Evolutionary conservation across 2,329 filamentous ascomycete species (phyloP), one percentile per base, ranked within the genome.

Genomic region (Penicillium sp.): DNA sequence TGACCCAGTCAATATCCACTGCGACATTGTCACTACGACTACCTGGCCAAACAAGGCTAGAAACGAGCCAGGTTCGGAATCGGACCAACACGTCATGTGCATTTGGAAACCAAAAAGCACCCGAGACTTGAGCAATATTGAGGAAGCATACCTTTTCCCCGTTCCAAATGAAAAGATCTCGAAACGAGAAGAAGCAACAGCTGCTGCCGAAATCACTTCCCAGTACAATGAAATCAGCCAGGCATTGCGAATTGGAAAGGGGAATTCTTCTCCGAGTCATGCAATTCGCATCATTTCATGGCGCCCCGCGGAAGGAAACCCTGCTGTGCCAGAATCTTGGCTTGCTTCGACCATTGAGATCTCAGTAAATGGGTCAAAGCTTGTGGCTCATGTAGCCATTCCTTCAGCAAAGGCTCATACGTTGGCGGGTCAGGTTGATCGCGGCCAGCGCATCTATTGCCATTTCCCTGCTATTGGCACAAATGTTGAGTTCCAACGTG

Each of bases 1-100:
- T 19, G 73, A 76, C 53, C 68, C 70, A 1, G 72, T 75, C 40
- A 67, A 59, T 36, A 36, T 58, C 1, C 65, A 67, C 30, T 68
- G 64, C 7, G 63, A 70, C 4, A 57, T 70, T n/a, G 46, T 66
- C 3, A 66, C 62, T 4, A 23, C 44, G 2, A 23, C 55, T 1
- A 53, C 55, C 18, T 61, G 55, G 54, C 54, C 55, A 1, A 40
- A 27, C 27, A 11, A 46, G 9, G 27, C 36, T 26, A 11, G 36
- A 0, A 19, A 43, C 0, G 39, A 26, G 5, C 1, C 16, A 2
- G 18, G 16, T 38, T 34, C 16, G 34, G 23, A 13, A 30, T 46
- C 2, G 23, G 7, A 11, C 18, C 42, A 44, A 44, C 42, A 34
- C 5, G 16, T 30, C 0, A 55, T 65, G 48, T 65, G 63, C 35